Base-by-base conservation (phyloP, 2,329 filamentous ascomycete genomes). In the Aureobasidium sp. region DNA sequence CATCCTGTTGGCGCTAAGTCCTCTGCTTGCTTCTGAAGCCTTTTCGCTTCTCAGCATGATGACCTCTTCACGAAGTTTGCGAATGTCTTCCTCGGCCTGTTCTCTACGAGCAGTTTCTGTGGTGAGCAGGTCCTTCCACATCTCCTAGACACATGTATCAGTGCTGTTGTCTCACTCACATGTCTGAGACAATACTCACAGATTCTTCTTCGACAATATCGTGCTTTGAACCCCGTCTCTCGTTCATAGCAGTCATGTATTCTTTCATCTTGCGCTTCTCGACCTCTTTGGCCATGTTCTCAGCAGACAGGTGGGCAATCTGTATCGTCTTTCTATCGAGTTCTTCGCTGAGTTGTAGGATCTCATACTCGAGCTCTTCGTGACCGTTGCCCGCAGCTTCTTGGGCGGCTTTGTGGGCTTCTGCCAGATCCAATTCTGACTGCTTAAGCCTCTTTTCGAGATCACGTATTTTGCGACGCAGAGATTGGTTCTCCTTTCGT, bases 91-190 rank as follows among this genome's bases (percentile, higher is more conserved):
- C 66, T 97, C 92, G 0, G 89, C 85, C 73, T 96, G 89, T 73
- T 96, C 93, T 61, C 93, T 84, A 31, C 91, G 85, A 3, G 88
- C 87, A 2, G 89, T 94, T 73, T 99, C 94, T 65, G 94, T 90
- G 69, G 96, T 90, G 27, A 96, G 82, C 63, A 97, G 83, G 67
- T 96, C 93, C 72, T 95, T 96, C 87, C 90, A 96, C 73, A 96
- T 93, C 64, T 95, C 90, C 70, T 88, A 80, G 42, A 47, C 38
- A 59, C 54, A n/a, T 62, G 37, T 47, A 31, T 61, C 19, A 61
- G 60, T 45, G 25, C 5, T n/a, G 25, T 53, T 42, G 40, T 47
- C 31, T 49, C n/a, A 37, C 23, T 49, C 13, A 27, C 5, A 25
- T 23, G 60, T 53, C 35, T 49, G 29, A 55, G 29, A 60, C 42